Percentiles rank a stretch among this genome's conserved stretches.
Conservation (phyloP, 2,329 filamentous ascomycete species). For the Arthroderma sp. region DNA sequence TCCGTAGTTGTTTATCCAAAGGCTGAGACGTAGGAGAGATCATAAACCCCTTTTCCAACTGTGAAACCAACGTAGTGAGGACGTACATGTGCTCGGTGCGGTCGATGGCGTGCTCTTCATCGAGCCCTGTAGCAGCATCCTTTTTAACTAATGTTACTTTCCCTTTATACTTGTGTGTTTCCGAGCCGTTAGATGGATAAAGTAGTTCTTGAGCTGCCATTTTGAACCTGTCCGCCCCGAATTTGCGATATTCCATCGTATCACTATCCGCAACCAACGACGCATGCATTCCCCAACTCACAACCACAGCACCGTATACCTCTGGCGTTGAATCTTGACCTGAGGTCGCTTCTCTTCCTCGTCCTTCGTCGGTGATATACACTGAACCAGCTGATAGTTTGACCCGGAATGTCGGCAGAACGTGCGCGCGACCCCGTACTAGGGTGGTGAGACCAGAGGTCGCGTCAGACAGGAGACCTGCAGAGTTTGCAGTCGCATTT, state of each 20-base stretch:
- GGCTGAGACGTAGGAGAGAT: constrained; percentile 64
- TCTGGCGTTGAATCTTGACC: constrained; percentile 9
- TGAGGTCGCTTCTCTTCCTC: constrained; percentile 23
- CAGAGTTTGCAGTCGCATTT: constrained; percentile 33
- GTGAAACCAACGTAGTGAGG: constrained; percentile 61
- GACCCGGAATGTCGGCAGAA: constrained; percentile 51
- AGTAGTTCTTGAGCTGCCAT: constrained; percentile 72
- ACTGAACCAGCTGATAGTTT: constrained; percentile 46
- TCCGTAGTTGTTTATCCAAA: constrained; percentile 54
- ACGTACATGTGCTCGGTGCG: constrained; percentile 57
- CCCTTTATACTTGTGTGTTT: constrained; percentile 45
- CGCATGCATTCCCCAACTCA: constrained; percentile 82
- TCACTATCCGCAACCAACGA: constrained; percentile 84
- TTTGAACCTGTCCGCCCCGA: constrained; percentile 64
- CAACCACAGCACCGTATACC: constrained; percentile 65
- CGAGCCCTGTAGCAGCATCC: constrained; percentile 6
- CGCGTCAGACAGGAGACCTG: constrained; percentile 17
- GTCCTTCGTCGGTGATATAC: constrained; percentile 30
- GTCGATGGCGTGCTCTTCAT: constrained; percentile 15
- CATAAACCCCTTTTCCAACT: constrained; percentile 66
- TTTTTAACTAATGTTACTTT: constrained; percentile 33
- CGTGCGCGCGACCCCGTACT: constrained; percentile 41
- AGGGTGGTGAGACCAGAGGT: constrained; percentile 43
- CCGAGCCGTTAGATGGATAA: constrained; percentile 39
- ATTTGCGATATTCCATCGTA: constrained; percentile 63